Conservation (phyloP, 176 grass and related monocot genomes). For the Tillandsia leiboldiana region DNA sequence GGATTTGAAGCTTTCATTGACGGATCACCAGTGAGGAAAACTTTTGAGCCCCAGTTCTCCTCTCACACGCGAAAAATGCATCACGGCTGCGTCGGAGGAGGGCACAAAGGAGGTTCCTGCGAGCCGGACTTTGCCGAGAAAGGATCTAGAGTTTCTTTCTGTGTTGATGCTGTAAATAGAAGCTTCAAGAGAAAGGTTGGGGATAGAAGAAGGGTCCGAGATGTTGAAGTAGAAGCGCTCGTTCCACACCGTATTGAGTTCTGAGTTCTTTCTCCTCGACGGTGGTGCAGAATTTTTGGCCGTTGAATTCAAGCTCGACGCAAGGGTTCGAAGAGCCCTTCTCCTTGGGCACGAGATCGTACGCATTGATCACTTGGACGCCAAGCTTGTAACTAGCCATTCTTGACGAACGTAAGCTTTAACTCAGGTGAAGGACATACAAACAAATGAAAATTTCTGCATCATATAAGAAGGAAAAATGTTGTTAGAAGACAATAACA, state of each 20-base stretch:
- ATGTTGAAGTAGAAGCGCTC: slow-evolving; percentile 29
- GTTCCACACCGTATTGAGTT: slow-evolving; percentile 22
- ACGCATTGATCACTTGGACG: slow-evolving; percentile 62
- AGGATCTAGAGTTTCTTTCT: slow-evolving; percentile 35
- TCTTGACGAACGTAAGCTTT: not conserved
- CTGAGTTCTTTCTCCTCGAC: slow-evolving; percentile 42
- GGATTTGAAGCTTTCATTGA: slow-evolving; percentile 64
- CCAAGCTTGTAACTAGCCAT: slow-evolving; percentile 49
- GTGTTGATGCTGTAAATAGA: slow-evolving; percentile 19
- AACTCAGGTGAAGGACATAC: not conserved
- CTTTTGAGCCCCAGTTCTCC: slow-evolving; percentile 35
- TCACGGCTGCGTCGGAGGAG: slow-evolving; percentile 53
- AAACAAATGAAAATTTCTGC: not conserved
- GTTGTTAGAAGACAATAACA: not conserved
- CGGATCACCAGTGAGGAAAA: slow-evolving; percentile 16
- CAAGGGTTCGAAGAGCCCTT: slow-evolving; percentile 68
- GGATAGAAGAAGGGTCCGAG: slow-evolving; percentile 12
- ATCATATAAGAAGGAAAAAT: not conserved
- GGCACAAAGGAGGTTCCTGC: slow-evolving; percentile 88
- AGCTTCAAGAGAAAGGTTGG: slow-evolving; percentile 11
- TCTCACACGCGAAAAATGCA: slow-evolving; percentile 85
- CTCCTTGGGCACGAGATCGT: slow-evolving; percentile 90
- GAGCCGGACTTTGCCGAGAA: slow-evolving; percentile 83
- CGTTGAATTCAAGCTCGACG: slow-evolving; percentile 41
- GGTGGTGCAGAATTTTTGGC: slow-evolving; percentile 24